Evolutionary conservation across 2,329 filamentous ascomycete genomes (phyloP).

Genomic region (Myriosclerotinia scirpicola): DNA sequence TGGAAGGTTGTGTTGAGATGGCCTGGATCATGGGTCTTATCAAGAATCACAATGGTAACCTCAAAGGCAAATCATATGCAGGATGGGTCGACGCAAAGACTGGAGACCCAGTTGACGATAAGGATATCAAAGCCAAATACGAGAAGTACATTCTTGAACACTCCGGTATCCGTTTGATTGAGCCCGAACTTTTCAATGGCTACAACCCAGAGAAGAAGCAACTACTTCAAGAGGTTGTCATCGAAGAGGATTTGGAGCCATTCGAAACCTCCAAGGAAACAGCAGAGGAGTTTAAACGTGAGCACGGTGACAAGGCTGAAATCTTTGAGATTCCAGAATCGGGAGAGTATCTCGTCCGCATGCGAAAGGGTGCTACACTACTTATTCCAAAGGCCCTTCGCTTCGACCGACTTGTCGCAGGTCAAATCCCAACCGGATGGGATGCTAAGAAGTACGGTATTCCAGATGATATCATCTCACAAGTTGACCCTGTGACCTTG

Average conservation of each 20-base stretch:
- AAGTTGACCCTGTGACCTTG: slow-evolving; percentile 94
- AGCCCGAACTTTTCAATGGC: slow-evolving; percentile 93
- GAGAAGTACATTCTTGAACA: slow-evolving; percentile 97
- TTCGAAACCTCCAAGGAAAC: slow-evolving; percentile 98
- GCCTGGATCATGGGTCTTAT: slow-evolving; percentile 99
- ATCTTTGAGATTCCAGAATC: slow-evolving; percentile 93
- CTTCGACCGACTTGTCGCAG: slow-evolving; percentile 95
- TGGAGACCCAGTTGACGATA: slow-evolving; percentile 93
- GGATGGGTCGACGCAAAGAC: slow-evolving; percentile 96
- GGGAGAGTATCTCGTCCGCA: slow-evolving; percentile 88
- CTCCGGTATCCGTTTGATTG: slow-evolving; percentile 94
- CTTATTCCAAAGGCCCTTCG: slow-evolving; percentile 96
- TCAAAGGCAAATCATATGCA: slow-evolving; percentile 95
- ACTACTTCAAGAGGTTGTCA: slow-evolving; percentile 94
- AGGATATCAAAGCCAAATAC: slow-evolving; percentile 96
- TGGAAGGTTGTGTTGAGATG: slow-evolving; percentile 98
- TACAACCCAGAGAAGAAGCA: slow-evolving; percentile 99
- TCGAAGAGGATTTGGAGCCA: slow-evolving; percentile 93
- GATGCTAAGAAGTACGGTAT: slow-evolving; percentile 95
- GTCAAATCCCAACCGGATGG: slow-evolving; percentile 96
- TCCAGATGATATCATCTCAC: slow-evolving; percentile 94
- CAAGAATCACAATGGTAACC: slow-evolving; percentile 93
- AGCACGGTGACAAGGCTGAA: slow-evolving; percentile 97
- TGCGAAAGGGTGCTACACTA: slow-evolving; percentile 93
- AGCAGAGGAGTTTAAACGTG: slow-evolving; percentile 92